Evolutionary conservation across 2,329 filamentous ascomycete species (phyloP).

Genomic region (Talaromyces albobiverticillius): DNA sequence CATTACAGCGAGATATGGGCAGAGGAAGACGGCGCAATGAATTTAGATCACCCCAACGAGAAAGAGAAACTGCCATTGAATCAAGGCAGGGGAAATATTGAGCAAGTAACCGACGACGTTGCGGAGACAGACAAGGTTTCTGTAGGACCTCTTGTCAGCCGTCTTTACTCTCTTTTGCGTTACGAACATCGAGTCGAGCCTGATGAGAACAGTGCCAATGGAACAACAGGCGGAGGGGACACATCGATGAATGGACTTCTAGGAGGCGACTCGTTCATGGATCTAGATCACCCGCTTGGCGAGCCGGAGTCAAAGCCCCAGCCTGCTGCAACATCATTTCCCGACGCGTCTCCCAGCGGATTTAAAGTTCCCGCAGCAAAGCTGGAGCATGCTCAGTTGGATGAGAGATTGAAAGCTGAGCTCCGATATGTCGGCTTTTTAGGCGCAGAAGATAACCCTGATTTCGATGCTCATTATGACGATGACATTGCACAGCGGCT

Average conservation of each 20-base stretch:
- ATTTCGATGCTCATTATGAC: conserved; percentile 87
- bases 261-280: conserved; percentile 48
- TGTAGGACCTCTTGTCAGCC: conserved; percentile 77
- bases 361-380: conserved; percentile 79
- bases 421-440: conserved; percentile 87
- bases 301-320: conserved; percentile 45
- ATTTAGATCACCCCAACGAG: conserved; percentile 63
- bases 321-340: conserved; percentile 74
- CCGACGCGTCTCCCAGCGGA: conserved; percentile 69
- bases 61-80: conserved; percentile 72
- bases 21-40: conserved; percentile 82
- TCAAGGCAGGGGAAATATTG: conserved; percentile 78
- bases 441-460: conserved; percentile 64
- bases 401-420: conserved; percentile 88
- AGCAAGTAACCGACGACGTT: conserved; percentile 81
- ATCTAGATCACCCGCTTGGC: conserved; percentile 47
- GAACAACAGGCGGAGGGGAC: conserved; percentile 51
- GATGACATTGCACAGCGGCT: conserved; percentile 91
- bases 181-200: conserved; percentile 60
- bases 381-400: conserved; percentile 80
- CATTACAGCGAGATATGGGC: conserved; percentile 91
- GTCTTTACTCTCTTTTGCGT: conserved; percentile 75
- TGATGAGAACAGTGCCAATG: conserved; percentile 57
- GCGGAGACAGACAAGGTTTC: conserved; percentile 87
- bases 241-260: conserved; percentile 44